Conservation (phyloP, 2,329 filamentous ascomycete genomes). For the Thelonectria rubi region DNA sequence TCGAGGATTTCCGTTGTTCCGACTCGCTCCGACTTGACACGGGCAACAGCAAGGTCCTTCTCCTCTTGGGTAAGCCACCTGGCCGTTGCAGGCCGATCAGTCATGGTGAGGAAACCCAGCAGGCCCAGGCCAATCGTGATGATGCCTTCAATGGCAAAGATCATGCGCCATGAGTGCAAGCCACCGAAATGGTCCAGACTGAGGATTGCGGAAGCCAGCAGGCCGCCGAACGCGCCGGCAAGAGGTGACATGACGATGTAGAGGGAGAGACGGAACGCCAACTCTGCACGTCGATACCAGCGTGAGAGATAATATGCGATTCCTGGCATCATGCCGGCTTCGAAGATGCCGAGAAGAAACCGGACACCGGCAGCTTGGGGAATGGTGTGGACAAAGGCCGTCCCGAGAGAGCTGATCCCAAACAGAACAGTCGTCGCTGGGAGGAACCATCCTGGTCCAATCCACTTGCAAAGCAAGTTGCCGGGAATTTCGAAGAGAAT, state of each 20-base stretch:
- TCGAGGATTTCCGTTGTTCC: slow-evolving; percentile 14
- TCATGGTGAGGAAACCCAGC: slow-evolving; percentile 5
- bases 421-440: slow-evolving; percentile 11
- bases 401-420: slow-evolving; percentile 66
- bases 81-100: slow-evolving; percentile 14
- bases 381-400: slow-evolving; percentile 65
- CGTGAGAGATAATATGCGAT: slow-evolving; percentile 71
- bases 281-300: slow-evolving; percentile 70
- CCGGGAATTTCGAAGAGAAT: slow-evolving; percentile 55
- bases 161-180: slow-evolving; percentile 43
- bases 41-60: slow-evolving; percentile 15
- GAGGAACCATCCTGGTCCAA: slow-evolving; percentile 19
- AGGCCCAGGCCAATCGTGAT: slow-evolving; percentile 14
- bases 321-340: slow-evolving; percentile 71
- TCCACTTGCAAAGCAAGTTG: slow-evolving; percentile 12
- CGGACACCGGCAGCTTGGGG: slow-evolving; percentile 60
- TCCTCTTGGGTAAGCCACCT: slow-evolving; percentile 12
- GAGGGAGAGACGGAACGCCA: slow-evolving; percentile 68
- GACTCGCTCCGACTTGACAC: slow-evolving; percentile 19
- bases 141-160: slow-evolving; percentile 70
- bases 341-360: slow-evolving; percentile 68
- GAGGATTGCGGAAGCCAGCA: slow-evolving; percentile 69
- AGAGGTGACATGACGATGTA: slow-evolving; percentile 73
- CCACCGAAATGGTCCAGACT: slow-evolving; percentile 64
- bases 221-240: slow-evolving; percentile 72